Conservation (phyloP, 805 yeast genomes). For the Myxozyma mucilagina region DNA sequence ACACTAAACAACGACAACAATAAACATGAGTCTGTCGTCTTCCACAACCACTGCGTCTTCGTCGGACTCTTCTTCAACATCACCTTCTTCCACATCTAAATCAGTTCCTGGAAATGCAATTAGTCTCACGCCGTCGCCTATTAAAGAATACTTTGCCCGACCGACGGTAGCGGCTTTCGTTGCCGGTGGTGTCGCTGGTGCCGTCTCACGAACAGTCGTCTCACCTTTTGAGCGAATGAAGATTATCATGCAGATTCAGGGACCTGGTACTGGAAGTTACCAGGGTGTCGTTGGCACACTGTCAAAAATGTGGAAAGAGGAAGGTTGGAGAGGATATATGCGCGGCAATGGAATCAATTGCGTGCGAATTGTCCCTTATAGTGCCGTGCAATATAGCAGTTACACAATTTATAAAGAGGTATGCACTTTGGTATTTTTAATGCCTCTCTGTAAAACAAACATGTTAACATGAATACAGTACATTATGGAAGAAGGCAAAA, state of each 20-base stretch:
- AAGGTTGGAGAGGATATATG: constrained; percentile 87
- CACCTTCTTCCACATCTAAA: neutral
- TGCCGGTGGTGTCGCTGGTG: constrained; percentile 97
- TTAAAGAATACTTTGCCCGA: constrained; percentile 25
- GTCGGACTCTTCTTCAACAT: neutral
- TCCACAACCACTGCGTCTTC: neutral
- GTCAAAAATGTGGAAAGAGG: constrained; percentile 76
- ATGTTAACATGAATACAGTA: no score
- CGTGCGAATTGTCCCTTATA: constrained; percentile 85
- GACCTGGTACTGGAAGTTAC: constrained; percentile 49
- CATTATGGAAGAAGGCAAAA: constrained; percentile 28
- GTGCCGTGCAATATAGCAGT: constrained; percentile 89
- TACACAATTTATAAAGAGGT: constrained; percentile 60
- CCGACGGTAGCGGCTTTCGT: constrained; percentile 70
- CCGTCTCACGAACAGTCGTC: constrained; percentile 86
- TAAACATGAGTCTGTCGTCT: constrained; percentile 16
- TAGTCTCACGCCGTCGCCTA: neutral
- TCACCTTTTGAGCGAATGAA: constrained; percentile 95
- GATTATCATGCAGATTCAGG: constrained; percentile 87
- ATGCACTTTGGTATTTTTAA: constrained; percentile 42
- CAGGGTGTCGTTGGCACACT: constrained; percentile 78
- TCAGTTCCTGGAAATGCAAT: no score
- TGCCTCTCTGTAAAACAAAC: neutral
- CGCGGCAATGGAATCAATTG: constrained; percentile 92
- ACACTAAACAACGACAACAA: no score